These are phyloP conservation scores for Thyridium curvatum DNA, from an alignment of 2,329 filamentous ascomycete species.

Conservation along the genomic window DNA sequence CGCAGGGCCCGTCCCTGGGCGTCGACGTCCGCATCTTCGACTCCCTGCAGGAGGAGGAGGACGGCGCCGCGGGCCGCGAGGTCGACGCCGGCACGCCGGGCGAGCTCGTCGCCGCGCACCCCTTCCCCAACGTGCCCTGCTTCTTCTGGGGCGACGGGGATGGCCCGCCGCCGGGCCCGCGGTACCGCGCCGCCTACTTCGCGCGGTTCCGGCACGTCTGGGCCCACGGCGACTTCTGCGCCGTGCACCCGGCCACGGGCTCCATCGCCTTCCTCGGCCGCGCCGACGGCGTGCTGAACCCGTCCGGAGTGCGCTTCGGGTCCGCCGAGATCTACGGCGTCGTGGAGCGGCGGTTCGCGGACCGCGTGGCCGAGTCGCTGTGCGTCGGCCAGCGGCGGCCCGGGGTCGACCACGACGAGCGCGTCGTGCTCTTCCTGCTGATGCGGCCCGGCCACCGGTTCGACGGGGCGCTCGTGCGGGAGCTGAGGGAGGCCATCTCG, in stretches of 20 bases:
- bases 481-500: slow-evolving; percentile 59
- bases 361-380: slow-evolving; percentile 62
- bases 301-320: slow-evolving; percentile 72
- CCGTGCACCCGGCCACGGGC: slow-evolving; percentile 60
- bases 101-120: slow-evolving; percentile 63
- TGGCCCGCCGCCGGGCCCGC: slow-evolving; percentile 34
- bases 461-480: slow-evolving; percentile 43
- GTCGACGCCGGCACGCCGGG: slow-evolving; percentile 58
- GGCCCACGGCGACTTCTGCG: slow-evolving; percentile 79
- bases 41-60: slow-evolving; percentile 42
- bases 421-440: slow-evolving; percentile 48
- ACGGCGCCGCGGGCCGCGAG: slow-evolving; percentile 31
- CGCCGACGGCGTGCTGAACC: slow-evolving; percentile 75
- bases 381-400: slow-evolving; percentile 73
- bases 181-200: slow-evolving; percentile 57
- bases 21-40: slow-evolving; percentile 55
- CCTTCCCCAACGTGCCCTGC: slow-evolving; percentile 72
- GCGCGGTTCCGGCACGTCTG: slow-evolving; percentile 61
- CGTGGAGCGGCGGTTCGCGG: slow-evolving; percentile 58
- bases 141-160: slow-evolving; percentile 54
- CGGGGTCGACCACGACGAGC: slow-evolving; percentile 40
- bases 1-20: slow-evolving; percentile 42
- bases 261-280: slow-evolving; percentile 62
- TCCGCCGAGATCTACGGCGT: slow-evolving; percentile 76
- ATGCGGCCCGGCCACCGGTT: slow-evolving; percentile 53